phyloP scores from a whole-genome alignment of 129 eudicot species.

The Flaveria brownii region DNA sequence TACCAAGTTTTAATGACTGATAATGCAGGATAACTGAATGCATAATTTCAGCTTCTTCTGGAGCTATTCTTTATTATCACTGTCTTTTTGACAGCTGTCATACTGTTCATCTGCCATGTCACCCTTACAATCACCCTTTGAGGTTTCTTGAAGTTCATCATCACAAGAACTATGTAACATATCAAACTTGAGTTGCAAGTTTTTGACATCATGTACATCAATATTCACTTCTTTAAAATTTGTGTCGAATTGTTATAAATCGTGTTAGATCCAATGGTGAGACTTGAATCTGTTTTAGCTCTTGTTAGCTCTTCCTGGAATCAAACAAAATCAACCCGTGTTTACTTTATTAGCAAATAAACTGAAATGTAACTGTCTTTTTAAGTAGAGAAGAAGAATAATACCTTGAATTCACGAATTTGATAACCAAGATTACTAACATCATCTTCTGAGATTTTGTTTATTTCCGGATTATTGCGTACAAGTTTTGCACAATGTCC shows the following conservation, averaged over 20 bases:
- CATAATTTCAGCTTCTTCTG: slow-evolving; percentile 39
- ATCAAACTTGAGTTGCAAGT: slow-evolving; percentile 35
- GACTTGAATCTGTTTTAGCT: slow-evolving; percentile 59
- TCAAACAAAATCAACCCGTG: neutral
- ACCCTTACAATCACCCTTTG: slow-evolving; percentile 59
- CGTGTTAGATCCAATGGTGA: slow-evolving; percentile 41
- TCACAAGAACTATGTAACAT: slow-evolving; percentile 45
- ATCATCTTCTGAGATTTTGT: slow-evolving; percentile 87
- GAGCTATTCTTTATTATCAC: slow-evolving; percentile 64
- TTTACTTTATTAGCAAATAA: neutral
- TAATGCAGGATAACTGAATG: slow-evolving; percentile 59
- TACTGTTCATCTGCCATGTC: slow-evolving; percentile 72
- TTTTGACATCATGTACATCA: slow-evolving; percentile 68
- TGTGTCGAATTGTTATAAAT: slow-evolving; percentile 47
- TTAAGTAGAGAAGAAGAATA: neutral
- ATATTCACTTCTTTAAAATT: slow-evolving; percentile 50
- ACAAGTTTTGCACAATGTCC: slow-evolving; percentile 66
- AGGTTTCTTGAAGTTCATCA: slow-evolving; percentile 39
- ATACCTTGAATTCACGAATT: slow-evolving; percentile 92
- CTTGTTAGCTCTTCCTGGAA: slow-evolving; percentile 88
- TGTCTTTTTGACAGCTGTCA: slow-evolving; percentile 66
- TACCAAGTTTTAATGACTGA: slow-evolving; percentile 74
- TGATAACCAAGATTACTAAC: slow-evolving; percentile 78
- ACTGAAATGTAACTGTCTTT: slow-evolving; percentile 9
- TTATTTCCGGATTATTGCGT: slow-evolving; percentile 75